phyloP scores from a whole-genome alignment of 495 filamentous ascomycete species.

The Tuber melanosporum region DNA sequence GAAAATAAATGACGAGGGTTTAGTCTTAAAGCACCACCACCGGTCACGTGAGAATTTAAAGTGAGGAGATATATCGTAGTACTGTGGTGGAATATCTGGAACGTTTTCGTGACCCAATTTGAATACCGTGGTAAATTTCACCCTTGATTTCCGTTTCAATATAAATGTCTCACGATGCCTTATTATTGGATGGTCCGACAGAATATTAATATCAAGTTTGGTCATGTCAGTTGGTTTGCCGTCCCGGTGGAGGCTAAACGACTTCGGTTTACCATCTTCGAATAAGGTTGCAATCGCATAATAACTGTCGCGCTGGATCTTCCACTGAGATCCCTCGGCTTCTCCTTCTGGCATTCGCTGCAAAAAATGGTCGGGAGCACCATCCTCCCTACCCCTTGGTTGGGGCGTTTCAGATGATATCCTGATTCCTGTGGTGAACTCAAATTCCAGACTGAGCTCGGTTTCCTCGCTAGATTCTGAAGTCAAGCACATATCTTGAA shows the following conservation, averaged over 20 bases:
- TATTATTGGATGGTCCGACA: too few species aligned
- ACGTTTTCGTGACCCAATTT: too few species aligned
- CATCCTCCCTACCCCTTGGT: neutral
- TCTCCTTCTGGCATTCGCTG: neutral
- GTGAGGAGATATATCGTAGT: too few species aligned
- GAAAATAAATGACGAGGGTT: too few species aligned
- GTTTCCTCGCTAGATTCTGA: neutral
- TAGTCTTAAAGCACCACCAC: too few species aligned
- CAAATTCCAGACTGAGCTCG: neutral
- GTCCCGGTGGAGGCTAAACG: neutral
- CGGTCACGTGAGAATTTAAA: accelerated
- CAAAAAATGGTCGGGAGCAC: neutral
- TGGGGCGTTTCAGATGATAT: neutral
- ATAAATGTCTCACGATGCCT: too few species aligned
- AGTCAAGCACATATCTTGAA: neutral
- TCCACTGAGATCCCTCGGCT: neutral
- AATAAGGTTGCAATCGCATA: neutral
- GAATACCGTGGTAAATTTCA: too few species aligned
- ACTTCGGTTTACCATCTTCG: neutral
- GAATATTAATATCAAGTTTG: neutral
- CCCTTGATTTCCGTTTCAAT: too few species aligned
- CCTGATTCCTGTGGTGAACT: neutral
- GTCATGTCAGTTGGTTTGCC: too few species aligned
- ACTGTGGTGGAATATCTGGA: too few species aligned
- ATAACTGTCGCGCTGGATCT: neutral